Evolutionary conservation across 1,284 basidiomycete genomes (phyloP), one percentile per base, ranked within the genome.

Genomic region (Boletus mariae): DNA sequence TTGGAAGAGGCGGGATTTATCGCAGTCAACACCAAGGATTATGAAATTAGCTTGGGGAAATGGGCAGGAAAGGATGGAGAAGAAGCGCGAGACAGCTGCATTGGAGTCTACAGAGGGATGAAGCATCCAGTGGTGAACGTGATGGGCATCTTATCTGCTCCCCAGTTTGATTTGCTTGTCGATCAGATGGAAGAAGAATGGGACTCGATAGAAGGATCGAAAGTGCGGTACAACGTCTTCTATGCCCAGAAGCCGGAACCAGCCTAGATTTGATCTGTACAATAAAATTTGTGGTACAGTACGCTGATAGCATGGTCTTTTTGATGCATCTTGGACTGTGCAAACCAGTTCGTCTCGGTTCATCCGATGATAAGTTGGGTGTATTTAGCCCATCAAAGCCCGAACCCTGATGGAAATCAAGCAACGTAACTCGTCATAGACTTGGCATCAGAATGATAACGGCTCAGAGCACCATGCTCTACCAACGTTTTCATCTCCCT

Each of bases 21-120:
- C 6, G 29, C 9, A 20, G 15, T 34, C 46, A 28, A 26, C 28
- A 49, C 45, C 31, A 49, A 26, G 31, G 38, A 49, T n/a, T 25
- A 32, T 13, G 46, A 49, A 34, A 34, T 52, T 10, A 34, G 10
- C 23, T 9, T 52, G 38, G 51, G 51, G 12, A 52, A 52, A 34
- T 52, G 51, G 45, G 51, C 51, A 11, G 51, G 51, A 34, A 20
- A 52, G 31, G 51, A 52, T 11, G 51, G 51, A 4, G 37, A 32
- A 4, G 44, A 49, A 25, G 51, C 45, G 12, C 45, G 50, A 9
- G 35, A 51, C 20, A 51, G 28, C n/a, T 51, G 47, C 45, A 51
- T 51, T 17, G 50, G 50, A 10, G 45, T 51, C 17, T 31, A 51
- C 25, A 48, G 29, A 32, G 50, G 50, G 5, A 20, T 51, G 45